These are phyloP conservation scores for Cutaneotrichosporon cyanovorans DNA, from an alignment of 1,284 basidiomycete genomes.

Conservation along the genomic window DNA sequence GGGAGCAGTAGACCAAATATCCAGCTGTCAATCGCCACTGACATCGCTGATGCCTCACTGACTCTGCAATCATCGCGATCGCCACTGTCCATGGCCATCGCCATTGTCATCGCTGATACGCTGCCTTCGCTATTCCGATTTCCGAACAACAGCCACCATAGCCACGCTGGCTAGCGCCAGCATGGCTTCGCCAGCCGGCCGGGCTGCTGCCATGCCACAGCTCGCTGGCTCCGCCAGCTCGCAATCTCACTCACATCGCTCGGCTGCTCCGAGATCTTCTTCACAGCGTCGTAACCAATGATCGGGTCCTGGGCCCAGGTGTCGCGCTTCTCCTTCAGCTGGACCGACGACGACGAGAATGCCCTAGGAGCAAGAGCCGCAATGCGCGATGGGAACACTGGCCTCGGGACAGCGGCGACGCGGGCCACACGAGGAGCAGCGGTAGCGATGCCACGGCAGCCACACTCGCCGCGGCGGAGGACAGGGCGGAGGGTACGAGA, in stretches of 20 bases:
- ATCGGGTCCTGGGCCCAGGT: conserved; percentile 47
- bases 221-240: too few species aligned
- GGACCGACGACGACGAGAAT: conserved; percentile 2
- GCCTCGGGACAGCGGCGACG: background rate
- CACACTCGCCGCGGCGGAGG: background rate
- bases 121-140: too few species aligned
- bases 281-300: conserved; percentile 73
- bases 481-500: background rate
- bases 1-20: too few species aligned
- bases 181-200: too few species aligned
- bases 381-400: background rate
- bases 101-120: too few species aligned
- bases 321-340: conserved; percentile 7
- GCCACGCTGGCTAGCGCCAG: too few species aligned
- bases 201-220: too few species aligned
- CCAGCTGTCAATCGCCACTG: too few species aligned
- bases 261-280: conserved; percentile 72
- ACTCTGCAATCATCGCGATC: too few species aligned
- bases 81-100: too few species aligned
- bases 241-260: conserved; percentile 55
- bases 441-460: background rate
- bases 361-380: background rate
- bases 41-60: too few species aligned
- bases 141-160: too few species aligned
- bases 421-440: background rate